Conservation (phyloP, 176 grass and related monocot species). For the Zizania latifolia region DNA sequence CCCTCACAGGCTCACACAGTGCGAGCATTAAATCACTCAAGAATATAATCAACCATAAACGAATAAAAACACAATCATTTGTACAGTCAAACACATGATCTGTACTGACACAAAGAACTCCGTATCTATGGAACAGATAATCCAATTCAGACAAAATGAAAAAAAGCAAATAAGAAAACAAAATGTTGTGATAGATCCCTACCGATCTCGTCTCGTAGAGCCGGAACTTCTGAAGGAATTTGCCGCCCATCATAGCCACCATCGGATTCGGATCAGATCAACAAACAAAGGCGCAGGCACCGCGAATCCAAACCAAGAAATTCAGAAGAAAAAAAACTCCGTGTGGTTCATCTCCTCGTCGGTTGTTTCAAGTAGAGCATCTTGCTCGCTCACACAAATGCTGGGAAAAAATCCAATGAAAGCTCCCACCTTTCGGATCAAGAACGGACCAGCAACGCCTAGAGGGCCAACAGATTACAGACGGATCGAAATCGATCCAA, state of each 20-base stretch:
- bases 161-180: background rate
- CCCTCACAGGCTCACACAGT: background rate
- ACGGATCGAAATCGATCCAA: slow-evolving; percentile 37
- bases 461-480: background rate
- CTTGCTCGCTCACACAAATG: slow-evolving; percentile 17
- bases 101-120: slow-evolving; percentile 18
- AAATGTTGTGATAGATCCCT: slow-evolving; percentile 21
- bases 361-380: slow-evolving; percentile 61
- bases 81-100: background rate
- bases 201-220: slow-evolving; percentile 97
- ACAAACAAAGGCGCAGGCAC: background rate
- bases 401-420: slow-evolving; percentile 2
- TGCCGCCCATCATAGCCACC: slow-evolving; percentile 45
- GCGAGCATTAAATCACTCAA: slow-evolving; percentile 24
- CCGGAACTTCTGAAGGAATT: slow-evolving; percentile 81
- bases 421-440: slow-evolving; percentile 1
- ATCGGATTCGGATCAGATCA: slow-evolving; percentile 47
- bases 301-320: slow-evolving; percentile 8
- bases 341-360: slow-evolving; percentile 20
- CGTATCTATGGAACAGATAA: background rate
- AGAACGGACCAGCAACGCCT: background rate
- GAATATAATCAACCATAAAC: slow-evolving; percentile 11
- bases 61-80: background rate
- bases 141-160: background rate
- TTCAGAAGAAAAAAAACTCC: background rate